These are phyloP conservation scores for Mucor racemosus DNA, from an alignment of 371 early-diverging fungal species.

Conservation along the genomic window DNA sequence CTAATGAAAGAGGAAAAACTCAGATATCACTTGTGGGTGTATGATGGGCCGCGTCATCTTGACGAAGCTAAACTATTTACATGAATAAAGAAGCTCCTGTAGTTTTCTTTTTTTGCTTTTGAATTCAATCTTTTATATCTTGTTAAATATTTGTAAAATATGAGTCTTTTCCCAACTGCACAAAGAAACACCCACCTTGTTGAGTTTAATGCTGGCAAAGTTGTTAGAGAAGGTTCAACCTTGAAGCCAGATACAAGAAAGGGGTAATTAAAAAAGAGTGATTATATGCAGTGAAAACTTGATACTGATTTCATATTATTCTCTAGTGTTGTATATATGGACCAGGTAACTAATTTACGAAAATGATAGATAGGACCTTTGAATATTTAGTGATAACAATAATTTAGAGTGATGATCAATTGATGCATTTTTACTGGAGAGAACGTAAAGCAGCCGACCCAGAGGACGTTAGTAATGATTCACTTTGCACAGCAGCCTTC, in stretches of 20 bases:
- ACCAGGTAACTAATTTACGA: slow-evolving; percentile 38
- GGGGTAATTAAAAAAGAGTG: slow-evolving; percentile 51
- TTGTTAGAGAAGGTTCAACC: slow-evolving; percentile 68
- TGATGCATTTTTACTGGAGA: slow-evolving; percentile 82
- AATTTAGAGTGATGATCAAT: slow-evolving; percentile 60
- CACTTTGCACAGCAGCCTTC: neutral
- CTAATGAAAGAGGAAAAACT: neutral
- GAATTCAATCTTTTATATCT: neutral
- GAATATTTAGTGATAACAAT: neutral
- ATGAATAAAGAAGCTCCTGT: neutral
- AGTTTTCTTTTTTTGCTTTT: neutral
- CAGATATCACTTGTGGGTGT: neutral
- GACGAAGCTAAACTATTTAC: neutral
- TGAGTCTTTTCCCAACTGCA: slow-evolving; percentile 31
- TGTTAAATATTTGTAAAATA: neutral
- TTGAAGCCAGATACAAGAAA: slow-evolving; percentile 75
- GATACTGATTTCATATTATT: neutral
- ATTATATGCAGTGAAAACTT: neutral
- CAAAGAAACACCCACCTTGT: slow-evolving; percentile 38
- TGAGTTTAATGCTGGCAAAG: slow-evolving; percentile 81
- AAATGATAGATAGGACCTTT: neutral
- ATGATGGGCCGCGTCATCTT: neutral
- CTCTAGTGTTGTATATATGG: slow-evolving; percentile 43
- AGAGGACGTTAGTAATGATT: slow-evolving; percentile 58
- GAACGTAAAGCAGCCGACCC: slow-evolving; percentile 56